Evolutionary conservation across 75 land plant species (phyloP), one percentile per base, ranked within the genome.

Genomic region (Cryptomeria japonica): DNA sequence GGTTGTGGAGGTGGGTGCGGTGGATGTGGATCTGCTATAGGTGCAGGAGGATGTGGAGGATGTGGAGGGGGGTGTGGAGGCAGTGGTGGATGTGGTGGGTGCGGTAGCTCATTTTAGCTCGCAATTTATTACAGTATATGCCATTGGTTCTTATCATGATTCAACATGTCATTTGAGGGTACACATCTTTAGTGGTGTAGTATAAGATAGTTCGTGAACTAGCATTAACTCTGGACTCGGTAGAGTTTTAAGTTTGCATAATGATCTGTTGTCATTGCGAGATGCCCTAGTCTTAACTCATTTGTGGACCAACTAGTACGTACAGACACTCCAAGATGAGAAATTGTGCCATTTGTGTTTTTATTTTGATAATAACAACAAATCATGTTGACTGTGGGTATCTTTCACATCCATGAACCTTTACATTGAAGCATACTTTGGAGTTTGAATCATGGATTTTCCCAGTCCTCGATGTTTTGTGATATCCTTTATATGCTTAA

Each of bases 1-100:
- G 31, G 91, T 83, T 76, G 91, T 80, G 90, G 91, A 86, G 91
- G 89, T 83, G 87, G 90, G 4, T 80, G 92, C 53, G 87, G 88
- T 14, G 53, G 85, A 41, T 39, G 89, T 31, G 73, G 47, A 55
- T 28, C 22, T n/a, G 16, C n/a, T 11, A 22, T 37, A 85, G 14
- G 86, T 84, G 46, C 39, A 44, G 75, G 78, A 15, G 34, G 5
- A 3, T 44, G 73, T 15, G 46, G 68, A 19, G 75, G 85, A 34
- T 83, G 70, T 79, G 47, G 49, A 32, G 73, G 88, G 5, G 58
- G 86, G 41, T 84, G 76, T 64, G 83, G 89, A 39, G 64, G 88
- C 84, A 84, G 73, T n/a, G 88, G 76, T 9, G 58, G 88, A 36
- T 47, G 58, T 31, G 89, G 89, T 6, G 89, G 89, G 11, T 88